Conservation (phyloP, 2,329 filamentous ascomycete genomes). For the Clonostachys rosea region DNA sequence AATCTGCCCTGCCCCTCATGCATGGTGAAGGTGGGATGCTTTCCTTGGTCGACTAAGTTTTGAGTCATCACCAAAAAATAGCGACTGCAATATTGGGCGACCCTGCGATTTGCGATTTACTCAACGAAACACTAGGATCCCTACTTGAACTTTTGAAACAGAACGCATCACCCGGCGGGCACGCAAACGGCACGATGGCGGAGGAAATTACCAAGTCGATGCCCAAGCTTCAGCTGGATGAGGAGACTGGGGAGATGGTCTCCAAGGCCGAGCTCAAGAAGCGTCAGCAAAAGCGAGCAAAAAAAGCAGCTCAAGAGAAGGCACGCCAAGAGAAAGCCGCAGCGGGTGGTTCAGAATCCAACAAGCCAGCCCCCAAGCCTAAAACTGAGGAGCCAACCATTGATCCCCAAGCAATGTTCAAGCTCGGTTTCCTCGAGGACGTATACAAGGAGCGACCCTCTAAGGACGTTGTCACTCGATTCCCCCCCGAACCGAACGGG, state of each 20-base stretch:
- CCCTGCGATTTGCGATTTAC: too few relatives aligned
- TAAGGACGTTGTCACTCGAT: conserved; percentile 62
- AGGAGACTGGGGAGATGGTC: conserved; percentile 60
- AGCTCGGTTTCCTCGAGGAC: conserved; percentile 69
- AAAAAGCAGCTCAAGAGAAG: conserved; percentile 58
- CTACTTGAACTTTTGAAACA: too few relatives aligned
- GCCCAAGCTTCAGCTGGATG: conserved; percentile 56
- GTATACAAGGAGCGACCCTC: conserved; percentile 66
- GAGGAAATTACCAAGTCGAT: conserved; percentile 40
- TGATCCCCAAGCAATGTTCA: conserved; percentile 69
- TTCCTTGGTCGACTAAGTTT: too few relatives aligned
- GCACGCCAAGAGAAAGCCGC: conserved; percentile 79
- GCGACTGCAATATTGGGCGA: too few relatives aligned
- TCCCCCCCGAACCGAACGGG: conserved; percentile 86
- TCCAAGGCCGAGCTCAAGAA: conserved; percentile 61
- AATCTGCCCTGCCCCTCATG: too few relatives aligned
- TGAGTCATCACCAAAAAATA: too few relatives aligned
- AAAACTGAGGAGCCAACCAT: conserved; percentile 38
- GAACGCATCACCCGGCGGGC: too few relatives aligned
- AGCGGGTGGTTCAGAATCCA: conserved; percentile 38
- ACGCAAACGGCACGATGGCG: conserved; percentile 28
- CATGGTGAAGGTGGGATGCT: too few relatives aligned
- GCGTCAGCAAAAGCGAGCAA: conserved; percentile 49
- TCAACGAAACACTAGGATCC: too few relatives aligned
- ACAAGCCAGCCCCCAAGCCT: conserved; percentile 27